Conservation (phyloP, 441 rosid genomes). For the Eruca vesicaria region DNA sequence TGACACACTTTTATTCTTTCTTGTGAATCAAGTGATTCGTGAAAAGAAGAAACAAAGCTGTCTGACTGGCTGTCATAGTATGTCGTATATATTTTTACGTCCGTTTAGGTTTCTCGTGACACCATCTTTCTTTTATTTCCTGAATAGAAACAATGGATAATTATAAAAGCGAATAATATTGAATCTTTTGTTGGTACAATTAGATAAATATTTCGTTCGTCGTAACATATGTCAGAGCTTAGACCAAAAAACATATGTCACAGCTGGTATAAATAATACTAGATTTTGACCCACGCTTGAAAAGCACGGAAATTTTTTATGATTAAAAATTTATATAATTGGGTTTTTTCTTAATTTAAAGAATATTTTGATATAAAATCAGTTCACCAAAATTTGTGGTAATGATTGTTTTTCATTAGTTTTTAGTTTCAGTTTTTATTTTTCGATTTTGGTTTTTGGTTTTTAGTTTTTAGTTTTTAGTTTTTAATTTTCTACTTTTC, state of each 20-base stretch:
- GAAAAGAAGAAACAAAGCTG: slow-evolving; percentile 3
- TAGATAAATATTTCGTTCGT: background rate
- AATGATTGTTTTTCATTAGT: too few relatives aligned
- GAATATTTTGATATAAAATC: too few relatives aligned
- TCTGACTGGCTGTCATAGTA: background rate
- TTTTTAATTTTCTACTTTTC: too few relatives aligned
- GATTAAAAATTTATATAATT: too few relatives aligned
- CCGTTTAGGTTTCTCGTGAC: slow-evolving; percentile 23
- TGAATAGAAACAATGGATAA: background rate
- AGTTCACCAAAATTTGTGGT: too few relatives aligned
- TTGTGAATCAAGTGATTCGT: background rate
- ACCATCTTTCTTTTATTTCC: background rate
- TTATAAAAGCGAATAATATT: background rate
- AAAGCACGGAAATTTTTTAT: too few relatives aligned
- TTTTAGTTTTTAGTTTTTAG: too few relatives aligned
- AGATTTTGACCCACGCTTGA: too few relatives aligned
- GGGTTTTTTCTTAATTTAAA: too few relatives aligned
- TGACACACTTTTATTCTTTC: background rate
- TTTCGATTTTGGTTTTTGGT: too few relatives aligned
- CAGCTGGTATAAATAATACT: background rate
- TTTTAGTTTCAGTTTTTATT: too few relatives aligned
- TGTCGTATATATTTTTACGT: background rate
- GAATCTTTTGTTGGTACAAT: background rate
- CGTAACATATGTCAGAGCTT: background rate
- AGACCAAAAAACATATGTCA: background rate